phyloP scores from a whole-genome alignment of 345 rosid species.

The Nasturtium officinale region DNA sequence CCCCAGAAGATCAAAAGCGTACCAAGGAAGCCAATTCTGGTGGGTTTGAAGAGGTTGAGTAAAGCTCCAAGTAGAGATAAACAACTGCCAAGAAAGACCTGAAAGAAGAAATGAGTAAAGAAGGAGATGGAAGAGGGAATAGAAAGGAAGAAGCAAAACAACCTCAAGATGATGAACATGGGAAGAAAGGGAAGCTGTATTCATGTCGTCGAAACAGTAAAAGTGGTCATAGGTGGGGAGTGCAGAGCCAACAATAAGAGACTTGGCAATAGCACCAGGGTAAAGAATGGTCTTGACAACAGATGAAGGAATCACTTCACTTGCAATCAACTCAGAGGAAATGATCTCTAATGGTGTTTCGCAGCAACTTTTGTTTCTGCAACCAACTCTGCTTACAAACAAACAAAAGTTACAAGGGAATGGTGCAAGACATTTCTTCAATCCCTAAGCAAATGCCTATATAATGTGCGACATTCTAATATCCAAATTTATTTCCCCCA shows the following conservation, averaged over 20 bases:
- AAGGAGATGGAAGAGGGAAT: background rate
- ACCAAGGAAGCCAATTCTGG: slow-evolving; percentile 67
- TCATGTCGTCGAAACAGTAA: slow-evolving; percentile 44
- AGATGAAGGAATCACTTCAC: slow-evolving; percentile 54
- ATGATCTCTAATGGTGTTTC: slow-evolving; percentile 70
- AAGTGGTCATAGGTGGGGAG: slow-evolving; percentile 48
- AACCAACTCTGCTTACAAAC: slow-evolving; percentile 56
- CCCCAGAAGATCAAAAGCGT: slow-evolving; percentile 69
- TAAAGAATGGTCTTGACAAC: slow-evolving; percentile 64
- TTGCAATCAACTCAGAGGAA: slow-evolving; percentile 60
- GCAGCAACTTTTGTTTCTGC: slow-evolving; percentile 71
- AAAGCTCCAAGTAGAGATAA: slow-evolving; percentile 74
- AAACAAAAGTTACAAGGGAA: background rate
- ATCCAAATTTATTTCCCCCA: background rate
- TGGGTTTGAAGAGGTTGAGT: slow-evolving; percentile 51
- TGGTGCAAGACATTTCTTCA: background rate
- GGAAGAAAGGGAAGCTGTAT: slow-evolving; percentile 32
- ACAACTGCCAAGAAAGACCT: slow-evolving; percentile 84
- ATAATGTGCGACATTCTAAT: background rate
- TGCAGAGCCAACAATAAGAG: slow-evolving; percentile 36
- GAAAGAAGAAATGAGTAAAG: background rate
- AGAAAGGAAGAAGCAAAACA: slow-evolving; percentile 20
- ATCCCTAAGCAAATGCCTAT: background rate
- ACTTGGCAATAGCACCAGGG: slow-evolving; percentile 68
- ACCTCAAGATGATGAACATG: slow-evolving; percentile 73